Base-by-base conservation (phyloP, 306 rosid genomes). In the Parietaria judaica region DNA sequence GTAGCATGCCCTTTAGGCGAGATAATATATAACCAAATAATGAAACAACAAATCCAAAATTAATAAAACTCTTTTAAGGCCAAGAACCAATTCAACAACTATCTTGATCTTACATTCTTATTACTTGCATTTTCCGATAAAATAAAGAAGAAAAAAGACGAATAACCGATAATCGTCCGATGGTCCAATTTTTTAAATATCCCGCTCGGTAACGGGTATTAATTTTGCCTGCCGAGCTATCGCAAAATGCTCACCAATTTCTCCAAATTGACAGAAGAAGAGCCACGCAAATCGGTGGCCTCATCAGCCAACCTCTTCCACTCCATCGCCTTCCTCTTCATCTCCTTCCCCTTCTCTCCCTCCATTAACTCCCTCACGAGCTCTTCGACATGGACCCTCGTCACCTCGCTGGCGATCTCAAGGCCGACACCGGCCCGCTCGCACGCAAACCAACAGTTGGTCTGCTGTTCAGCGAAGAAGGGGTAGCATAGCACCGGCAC, bases 401-500 rank as follows among this genome's bases (percentile, higher is more conserved):
- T 70, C 0, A 70, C 74, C 4, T 70, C 58, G 2, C 37, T 63
- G 4, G 14, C 31, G 15, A 70, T 70, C 63, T 70, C 64, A 56
- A 70, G 14, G 4, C 69, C 74, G 37, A 70, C 52, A 3, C 43
- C 69, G 63, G 63, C 54, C n/a, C 54, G 57, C 46, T 55, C 23
- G 16, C 69, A 70, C 45, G 50, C 35, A 47, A 36, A 62, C 56
- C 38, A 34, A 38, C 64, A 45, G 8, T 59, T 72, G 0, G 50
- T 51, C 3, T 1, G 62, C 3, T 72, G 76, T 0, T 72, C 71
- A 0, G 14, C 67, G 0, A 52, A 7, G 3, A 41, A 14, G 3
- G 71, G 71, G 60, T 60, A 72, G 13, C 76, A 72, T 6, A 72
- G 34, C 66, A 65, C 16, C 5, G 71, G 71, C 3, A 66, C 76